Base-by-base conservation (phyloP, 2,329 filamentous ascomycete genomes). In the Penicillium sp. region DNA sequence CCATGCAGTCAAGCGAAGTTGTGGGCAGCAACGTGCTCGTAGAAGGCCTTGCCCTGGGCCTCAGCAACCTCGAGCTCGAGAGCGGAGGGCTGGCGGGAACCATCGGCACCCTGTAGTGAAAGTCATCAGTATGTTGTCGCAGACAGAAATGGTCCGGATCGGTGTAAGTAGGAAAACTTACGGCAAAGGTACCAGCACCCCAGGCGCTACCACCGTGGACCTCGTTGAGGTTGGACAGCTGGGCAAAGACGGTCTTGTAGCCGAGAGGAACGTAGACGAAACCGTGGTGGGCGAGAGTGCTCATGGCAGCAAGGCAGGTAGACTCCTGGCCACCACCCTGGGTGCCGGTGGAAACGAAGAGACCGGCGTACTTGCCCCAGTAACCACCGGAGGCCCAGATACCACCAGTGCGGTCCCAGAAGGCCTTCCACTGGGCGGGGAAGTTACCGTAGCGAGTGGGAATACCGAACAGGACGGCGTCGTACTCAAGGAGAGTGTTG, bases 381-480 rank as follows among this genome's bases (percentile, higher is more conserved):
- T 79, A 90, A 60, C 76, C 82, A 55, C 91, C 91, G 13, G 73
- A 70, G 54, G 78, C 73, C 93, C 93, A 97, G 71, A 93, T 86
- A 60, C 79, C 77, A 65, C 91, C 91, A 22, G 88, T 90, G 73
- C 80, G 80, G 77, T 98, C 93, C 87, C 89, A 94, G 68, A 75
- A 76, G 47, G 69, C 72, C 78, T 93, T 96, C 87, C 87, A 96
- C 75, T 98, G 93, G 17, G 85, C 87, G 43, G 91, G 90, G 79
- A 95, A 95, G 82, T 94, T 97, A 63, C 93, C 93, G 75, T 88
- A 98, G 60, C 93, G 82, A 44, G 93, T 98, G 53, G 93, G 93
- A 69, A 97, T 93, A 59, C 93, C 93, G 63, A 97, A 80, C 57
- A 98, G 83, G 76, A 96, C 84, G 59, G 77, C 93, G 65, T 97